Evolutionary conservation across 129 eudicot genomes (phyloP).

Genomic region (Flaveria trinervia): DNA sequence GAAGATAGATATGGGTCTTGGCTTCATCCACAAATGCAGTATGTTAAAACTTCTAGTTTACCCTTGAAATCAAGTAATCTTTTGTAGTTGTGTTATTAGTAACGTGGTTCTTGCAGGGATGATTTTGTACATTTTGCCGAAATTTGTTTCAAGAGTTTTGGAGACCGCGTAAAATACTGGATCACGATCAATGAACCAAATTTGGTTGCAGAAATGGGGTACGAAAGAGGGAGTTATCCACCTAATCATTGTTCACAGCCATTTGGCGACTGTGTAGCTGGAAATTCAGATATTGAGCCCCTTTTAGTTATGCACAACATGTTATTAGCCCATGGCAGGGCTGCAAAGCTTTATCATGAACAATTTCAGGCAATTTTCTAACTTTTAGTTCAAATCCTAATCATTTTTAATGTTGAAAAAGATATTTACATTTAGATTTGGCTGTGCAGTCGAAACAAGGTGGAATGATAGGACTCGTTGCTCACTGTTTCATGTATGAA

Average conservation of each 20-base stretch:
- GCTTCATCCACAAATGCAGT: constrained; percentile 84
- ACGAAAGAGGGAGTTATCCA: constrained; percentile 49
- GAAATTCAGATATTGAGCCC: constrained; percentile 81
- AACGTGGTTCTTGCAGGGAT: constrained; percentile 49
- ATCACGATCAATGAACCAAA: constrained; percentile 81
- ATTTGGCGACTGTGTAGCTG: constrained; percentile 66
- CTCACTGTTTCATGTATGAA: constrained; percentile 42
- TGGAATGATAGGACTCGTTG: constrained; percentile 58
- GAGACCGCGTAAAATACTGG: constrained; percentile 90
- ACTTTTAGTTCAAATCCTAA: not conserved
- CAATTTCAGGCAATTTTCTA: constrained; percentile 51
- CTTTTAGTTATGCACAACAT: constrained; percentile 64
- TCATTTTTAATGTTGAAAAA: not conserved
- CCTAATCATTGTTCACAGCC: constrained; percentile 80
- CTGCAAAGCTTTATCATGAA: constrained; percentile 58
- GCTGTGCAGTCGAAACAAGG: constrained; percentile 50
- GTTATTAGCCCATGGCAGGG: constrained; percentile 76
- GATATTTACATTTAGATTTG: not conserved
- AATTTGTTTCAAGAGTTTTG: constrained; percentile 68
- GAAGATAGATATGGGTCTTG: constrained; percentile 68
- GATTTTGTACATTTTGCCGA: constrained; percentile 76
- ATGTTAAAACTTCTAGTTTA: constrained; percentile 19
- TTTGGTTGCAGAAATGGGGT: constrained; percentile 38
- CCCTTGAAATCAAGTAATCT: not conserved
- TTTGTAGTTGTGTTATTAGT: not conserved